These are phyloP conservation scores for Gastrodia elata DNA, from an alignment of 106 monocot genomes.

Conservation along the genomic window DNA sequence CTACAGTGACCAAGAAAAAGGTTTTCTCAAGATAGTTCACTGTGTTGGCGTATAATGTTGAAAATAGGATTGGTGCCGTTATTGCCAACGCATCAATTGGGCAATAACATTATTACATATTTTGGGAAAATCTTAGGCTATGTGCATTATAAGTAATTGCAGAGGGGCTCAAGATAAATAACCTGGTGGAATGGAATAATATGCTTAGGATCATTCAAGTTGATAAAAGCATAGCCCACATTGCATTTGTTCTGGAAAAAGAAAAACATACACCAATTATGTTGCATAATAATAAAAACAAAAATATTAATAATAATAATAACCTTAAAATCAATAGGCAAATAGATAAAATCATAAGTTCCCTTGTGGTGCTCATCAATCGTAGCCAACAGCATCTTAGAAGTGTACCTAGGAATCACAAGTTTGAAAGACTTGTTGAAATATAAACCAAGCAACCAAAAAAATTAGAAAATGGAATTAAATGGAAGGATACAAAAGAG, in stretches of 20 bases:
- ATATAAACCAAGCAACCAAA: background rate
- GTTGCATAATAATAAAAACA: background rate
- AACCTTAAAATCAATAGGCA: conserved; percentile 98
- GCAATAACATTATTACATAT: no score
- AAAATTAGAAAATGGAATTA: background rate
- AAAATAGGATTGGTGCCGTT: no score
- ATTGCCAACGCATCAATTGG: no score
- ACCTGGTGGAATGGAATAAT: conserved; percentile 63
- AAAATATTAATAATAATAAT: background rate
- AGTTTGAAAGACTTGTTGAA: conserved; percentile 1
- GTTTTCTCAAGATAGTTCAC: no score
- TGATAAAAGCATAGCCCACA: conserved; percentile 97
- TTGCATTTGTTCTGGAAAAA: conserved; percentile 87
- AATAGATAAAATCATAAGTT: conserved; percentile 92
- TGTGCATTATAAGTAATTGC: background rate
- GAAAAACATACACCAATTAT: conserved; percentile 7
- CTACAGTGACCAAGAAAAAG: no score
- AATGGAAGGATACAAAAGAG: no score
- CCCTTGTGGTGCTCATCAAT: conserved; percentile 95
- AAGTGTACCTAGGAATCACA: conserved; percentile 65
- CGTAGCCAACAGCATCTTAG: conserved; percentile 93
- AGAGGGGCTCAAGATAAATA: background rate
- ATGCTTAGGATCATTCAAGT: conserved; percentile 59
- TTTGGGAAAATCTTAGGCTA: background rate
- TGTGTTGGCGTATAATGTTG: no score